phyloP scores from a whole-genome alignment of 2,329 filamentous ascomycete genomes.

The Aureobasidium musti region DNA sequence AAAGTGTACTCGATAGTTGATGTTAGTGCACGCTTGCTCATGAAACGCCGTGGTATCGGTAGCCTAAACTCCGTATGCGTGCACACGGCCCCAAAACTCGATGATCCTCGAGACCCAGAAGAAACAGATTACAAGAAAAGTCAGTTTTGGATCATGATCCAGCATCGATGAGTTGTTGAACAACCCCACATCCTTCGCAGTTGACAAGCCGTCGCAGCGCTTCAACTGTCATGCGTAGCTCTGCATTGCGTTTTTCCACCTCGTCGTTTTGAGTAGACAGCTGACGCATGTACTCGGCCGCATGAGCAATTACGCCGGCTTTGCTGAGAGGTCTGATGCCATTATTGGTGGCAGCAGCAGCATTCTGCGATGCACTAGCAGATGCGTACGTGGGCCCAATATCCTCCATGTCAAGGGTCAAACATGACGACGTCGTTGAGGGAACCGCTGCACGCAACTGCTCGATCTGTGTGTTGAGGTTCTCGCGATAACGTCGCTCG shows the following conservation, averaged over 20 bases:
- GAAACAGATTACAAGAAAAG: neutral
- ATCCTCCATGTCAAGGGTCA: constrained; percentile 49
- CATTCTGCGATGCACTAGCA: constrained; percentile 9
- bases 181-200: constrained; percentile 50
- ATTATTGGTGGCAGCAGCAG: constrained; percentile 29
- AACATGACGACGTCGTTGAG: constrained; percentile 43
- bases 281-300: constrained; percentile 51
- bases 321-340: constrained; percentile 48
- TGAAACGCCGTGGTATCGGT: constrained; percentile 15
- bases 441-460: constrained; percentile 45
- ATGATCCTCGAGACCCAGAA: neutral
- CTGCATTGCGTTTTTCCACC: constrained; percentile 44
- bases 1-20: neutral
- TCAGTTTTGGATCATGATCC: neutral
- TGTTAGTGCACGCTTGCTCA: neutral
- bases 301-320: constrained; percentile 50
- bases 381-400: constrained; percentile 34
- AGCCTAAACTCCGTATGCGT: neutral
- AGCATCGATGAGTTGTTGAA: constrained; percentile 47
- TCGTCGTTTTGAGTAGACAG: constrained; percentile 48
- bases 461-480: constrained; percentile 51
- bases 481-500: constrained; percentile 51
- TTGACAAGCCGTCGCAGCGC: constrained; percentile 50
- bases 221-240: constrained; percentile 45
- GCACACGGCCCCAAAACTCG: neutral